These are phyloP conservation scores for Botrytis elliptica DNA, from an alignment of 2,329 filamentous ascomycete species.

Conservation along the genomic window DNA sequence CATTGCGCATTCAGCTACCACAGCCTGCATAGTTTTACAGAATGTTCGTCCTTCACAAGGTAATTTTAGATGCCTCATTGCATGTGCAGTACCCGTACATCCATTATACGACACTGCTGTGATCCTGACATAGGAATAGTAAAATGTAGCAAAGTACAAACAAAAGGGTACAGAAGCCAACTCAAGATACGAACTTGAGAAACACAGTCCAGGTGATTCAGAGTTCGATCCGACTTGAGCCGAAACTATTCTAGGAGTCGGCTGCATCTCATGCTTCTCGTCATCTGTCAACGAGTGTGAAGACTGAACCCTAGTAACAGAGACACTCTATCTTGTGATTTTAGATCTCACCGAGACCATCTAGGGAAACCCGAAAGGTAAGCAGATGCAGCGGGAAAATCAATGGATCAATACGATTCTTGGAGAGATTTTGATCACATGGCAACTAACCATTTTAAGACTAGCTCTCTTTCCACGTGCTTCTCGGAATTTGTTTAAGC, in stretches of 20 bases:
- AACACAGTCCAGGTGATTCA: slow-evolving; percentile 14
- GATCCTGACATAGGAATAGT: neutral
- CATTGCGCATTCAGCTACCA: slow-evolving; percentile 13
- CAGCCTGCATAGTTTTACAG: neutral
- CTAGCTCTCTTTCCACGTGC: neutral
- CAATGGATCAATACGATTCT: neutral
- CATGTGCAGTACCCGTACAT: slow-evolving; percentile 10
- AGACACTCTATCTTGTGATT: neutral
- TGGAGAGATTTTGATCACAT: neutral
- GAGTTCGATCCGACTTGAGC: neutral
- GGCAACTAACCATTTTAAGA: neutral
- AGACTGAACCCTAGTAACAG: neutral
- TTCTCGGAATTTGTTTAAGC: slow-evolving; percentile 6
- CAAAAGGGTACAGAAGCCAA: neutral
- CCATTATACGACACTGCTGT: neutral
- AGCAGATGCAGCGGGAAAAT: slow-evolving; percentile 2
- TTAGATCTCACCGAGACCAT: neutral
- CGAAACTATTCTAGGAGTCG: neutral
- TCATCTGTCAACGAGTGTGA: neutral
- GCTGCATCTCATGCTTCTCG: neutral
- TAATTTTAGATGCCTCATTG: slow-evolving; percentile 12
- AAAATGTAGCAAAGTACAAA: neutral
- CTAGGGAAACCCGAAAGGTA: neutral
- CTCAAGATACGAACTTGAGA: neutral
- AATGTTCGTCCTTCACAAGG: neutral